These are phyloP conservation scores for Prunella vulgaris DNA, from an alignment of 257 asterid species.

Conservation along the genomic window DNA sequence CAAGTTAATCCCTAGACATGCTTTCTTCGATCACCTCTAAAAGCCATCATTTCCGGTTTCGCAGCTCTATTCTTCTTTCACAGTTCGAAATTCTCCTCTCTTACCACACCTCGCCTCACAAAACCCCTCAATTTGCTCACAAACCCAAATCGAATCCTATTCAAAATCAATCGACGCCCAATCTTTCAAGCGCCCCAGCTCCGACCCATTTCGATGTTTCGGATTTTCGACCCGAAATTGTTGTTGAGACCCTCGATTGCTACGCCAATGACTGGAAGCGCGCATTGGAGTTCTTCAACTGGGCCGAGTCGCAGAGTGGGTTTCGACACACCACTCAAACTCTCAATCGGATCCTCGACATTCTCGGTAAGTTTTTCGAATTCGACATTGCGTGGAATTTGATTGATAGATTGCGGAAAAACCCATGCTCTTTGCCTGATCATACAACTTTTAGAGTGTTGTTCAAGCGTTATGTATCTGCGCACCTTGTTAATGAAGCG, in stretches of 20 bases:
- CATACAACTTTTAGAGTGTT: constrained; percentile 65
- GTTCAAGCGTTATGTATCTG: constrained; percentile 70
- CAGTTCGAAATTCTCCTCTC: constrained; percentile 30
- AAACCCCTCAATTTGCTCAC: constrained; percentile 18
- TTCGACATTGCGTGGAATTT: constrained; percentile 60
- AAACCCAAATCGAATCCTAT: constrained; percentile 20
- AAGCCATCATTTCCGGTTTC: constrained; percentile 23
- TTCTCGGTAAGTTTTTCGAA: constrained; percentile 84
- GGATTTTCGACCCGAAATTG: constrained; percentile 33
- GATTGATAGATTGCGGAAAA: constrained; percentile 47
- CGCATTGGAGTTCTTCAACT: constrained; percentile 81
- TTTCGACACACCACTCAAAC: constrained; percentile 64
- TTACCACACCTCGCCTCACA: constrained; percentile 25
- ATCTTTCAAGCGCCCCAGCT: constrained; percentile 18
- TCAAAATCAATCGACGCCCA: constrained; percentile 14
- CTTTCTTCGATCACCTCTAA: constrained; percentile 31
- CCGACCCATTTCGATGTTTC: constrained; percentile 24
- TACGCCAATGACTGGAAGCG: constrained; percentile 80
- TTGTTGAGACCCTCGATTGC: constrained; percentile 59
- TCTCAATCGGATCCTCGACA: constrained; percentile 60
- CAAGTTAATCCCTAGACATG: constrained; percentile 31
- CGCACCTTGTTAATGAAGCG: constrained; percentile 80
- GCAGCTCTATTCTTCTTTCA: constrained; percentile 28
- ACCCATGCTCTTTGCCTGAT: constrained; percentile 45
- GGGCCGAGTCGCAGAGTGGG: constrained; percentile 59